Conservation (phyloP, 2,329 filamentous ascomycete genomes). For the Claviceps sorghi region DNA sequence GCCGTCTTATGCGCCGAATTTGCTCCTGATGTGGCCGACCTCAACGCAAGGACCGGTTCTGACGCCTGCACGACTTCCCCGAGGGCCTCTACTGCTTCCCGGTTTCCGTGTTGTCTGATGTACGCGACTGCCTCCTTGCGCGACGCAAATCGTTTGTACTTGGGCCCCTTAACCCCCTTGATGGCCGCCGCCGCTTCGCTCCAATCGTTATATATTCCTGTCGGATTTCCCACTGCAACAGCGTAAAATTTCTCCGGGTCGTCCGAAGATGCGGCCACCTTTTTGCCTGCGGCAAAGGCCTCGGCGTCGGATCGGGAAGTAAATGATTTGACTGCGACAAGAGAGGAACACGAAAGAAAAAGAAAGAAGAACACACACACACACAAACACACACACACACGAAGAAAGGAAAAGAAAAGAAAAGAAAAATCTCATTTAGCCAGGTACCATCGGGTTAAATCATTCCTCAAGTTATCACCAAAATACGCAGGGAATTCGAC, state of each 20-base stretch:
- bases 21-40: constrained; percentile 7
- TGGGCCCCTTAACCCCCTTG: constrained; percentile 53
- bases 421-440: not conserved
- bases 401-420: not conserved
- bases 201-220: constrained; percentile 53
- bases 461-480: not conserved
- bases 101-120: constrained; percentile 38
- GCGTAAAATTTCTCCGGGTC: constrained; percentile 41
- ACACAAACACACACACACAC: too few species aligned
- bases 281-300: constrained; percentile 53
- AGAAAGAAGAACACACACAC: too few species aligned
- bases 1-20: constrained; percentile 14
- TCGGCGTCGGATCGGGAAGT: constrained; percentile 59
- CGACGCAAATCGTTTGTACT: constrained; percentile 55
- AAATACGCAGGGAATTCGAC: constrained; percentile 19
- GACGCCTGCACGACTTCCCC: constrained; percentile 14
- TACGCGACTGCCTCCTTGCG: constrained; percentile 64
- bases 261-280: constrained; percentile 22
- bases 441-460: not conserved
- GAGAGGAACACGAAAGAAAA: not conserved
- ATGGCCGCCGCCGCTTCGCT: constrained; percentile 58
- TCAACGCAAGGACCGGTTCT: constrained; percentile 7
- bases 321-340: constrained; percentile 64
- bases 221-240: constrained; percentile 41
- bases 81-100: constrained; percentile 27